Evolutionary conservation across 2,329 filamentous ascomycete genomes (phyloP).

Genomic region (Aulographum hederae): DNA sequence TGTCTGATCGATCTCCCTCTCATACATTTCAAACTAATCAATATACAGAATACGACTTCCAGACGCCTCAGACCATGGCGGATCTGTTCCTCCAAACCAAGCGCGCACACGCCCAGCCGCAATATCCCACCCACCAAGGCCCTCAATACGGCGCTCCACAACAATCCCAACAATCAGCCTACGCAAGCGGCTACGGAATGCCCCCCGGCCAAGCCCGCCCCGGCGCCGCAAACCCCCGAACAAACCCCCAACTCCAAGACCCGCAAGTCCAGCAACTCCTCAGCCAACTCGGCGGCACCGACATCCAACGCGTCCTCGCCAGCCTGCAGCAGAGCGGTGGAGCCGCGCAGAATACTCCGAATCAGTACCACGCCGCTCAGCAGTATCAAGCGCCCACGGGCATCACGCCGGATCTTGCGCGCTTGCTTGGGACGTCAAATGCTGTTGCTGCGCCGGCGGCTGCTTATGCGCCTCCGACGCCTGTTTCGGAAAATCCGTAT

Average conservation of each 20-base stretch:
- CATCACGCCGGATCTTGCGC: conserved; percentile 18
- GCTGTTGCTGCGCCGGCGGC: conserved; percentile 5
- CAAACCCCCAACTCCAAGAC: conserved; percentile 32
- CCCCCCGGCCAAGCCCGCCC: conserved; percentile 5
- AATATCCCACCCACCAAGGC: conserved; percentile 13
- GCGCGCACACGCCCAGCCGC: conserved; percentile 21
- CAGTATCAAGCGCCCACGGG: conserved; percentile 13
- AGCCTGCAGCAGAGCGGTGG: conserved; percentile 17
- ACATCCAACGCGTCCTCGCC: conserved; percentile 37
- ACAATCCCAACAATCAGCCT: conserved; percentile 10
- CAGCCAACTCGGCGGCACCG: conserved; percentile 53
- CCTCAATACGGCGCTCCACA: conserved; percentile 10
- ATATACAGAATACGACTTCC: conserved; percentile 53
- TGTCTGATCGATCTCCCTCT: conserved; percentile 7
- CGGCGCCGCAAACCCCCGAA: conserved; percentile 1
- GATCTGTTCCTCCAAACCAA: conserved; percentile 65
- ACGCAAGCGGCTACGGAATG: conserved; percentile 10
- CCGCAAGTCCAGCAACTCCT: conserved; percentile 47
- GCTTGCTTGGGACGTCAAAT: conserved; percentile 13
- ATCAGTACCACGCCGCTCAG: conserved; percentile 19
- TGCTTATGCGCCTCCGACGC: conserved; percentile 11
- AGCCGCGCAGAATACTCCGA: conserved; percentile 9
- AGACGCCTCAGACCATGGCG: conserved; percentile 61
- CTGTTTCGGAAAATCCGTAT: conserved; percentile 10
- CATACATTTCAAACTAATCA: conserved; percentile 8